These are phyloP conservation scores for Ceriops tagal DNA, from an alignment of 345 rosid species.

Conservation along the genomic window DNA sequence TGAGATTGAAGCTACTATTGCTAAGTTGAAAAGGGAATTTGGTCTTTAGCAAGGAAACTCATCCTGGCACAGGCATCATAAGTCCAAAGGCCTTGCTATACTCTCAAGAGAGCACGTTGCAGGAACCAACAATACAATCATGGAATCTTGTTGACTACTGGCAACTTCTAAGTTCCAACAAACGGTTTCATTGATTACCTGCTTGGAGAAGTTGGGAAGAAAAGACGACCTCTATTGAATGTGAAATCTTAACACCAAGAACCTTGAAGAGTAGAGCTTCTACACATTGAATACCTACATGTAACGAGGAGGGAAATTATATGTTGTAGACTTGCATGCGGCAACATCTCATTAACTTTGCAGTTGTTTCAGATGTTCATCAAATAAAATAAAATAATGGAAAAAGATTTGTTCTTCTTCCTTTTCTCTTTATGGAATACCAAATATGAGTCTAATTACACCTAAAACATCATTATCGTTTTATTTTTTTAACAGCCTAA, in stretches of 20 bases:
- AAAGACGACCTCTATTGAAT: neutral
- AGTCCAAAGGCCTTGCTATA: neutral
- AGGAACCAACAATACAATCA: no score
- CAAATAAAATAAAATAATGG: no score
- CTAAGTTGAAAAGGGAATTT: constrained; percentile 73
- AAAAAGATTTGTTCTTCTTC: no score
- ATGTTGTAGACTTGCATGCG: no score
- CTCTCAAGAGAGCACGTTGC: constrained; percentile 21
- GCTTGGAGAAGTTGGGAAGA: neutral
- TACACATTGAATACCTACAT: neutral
- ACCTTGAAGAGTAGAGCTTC: neutral
- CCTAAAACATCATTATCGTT: no score
- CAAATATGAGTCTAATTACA: no score
- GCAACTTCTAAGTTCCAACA: no score
- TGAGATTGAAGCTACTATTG: constrained; percentile 88
- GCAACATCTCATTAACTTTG: no score
- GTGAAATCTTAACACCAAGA: neutral
- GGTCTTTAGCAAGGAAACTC: constrained; percentile 46
- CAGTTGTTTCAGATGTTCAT: no score
- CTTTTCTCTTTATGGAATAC: no score
- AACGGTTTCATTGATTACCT: no score
- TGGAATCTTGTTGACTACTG: neutral
- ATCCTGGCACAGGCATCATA: neutral
- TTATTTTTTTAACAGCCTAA: no score
- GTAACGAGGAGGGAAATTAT: neutral